A percentile compares a stretch with the other conserved stretches of the same genome.
Conservation (phyloP, 805 yeast genomes). For the Yamadazyma laniorum region DNA sequence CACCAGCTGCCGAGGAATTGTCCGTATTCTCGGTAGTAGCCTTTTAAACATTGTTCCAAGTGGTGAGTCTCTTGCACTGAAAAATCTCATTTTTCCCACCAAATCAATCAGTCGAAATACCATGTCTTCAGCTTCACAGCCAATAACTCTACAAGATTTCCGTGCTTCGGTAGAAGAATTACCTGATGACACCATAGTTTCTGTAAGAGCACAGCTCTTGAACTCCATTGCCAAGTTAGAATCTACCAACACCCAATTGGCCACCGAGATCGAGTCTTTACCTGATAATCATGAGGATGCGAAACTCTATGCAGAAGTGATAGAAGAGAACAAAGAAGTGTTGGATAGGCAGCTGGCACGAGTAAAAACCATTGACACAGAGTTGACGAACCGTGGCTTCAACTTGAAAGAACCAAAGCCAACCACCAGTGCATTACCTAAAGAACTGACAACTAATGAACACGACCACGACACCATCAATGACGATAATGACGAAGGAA, state of each 20-base stretch:
- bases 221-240: constrained; percentile 46
- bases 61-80: no score
- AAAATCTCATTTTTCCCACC: no score
- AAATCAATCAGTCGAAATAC: no score
- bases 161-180: constrained; percentile 52
- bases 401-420: constrained; percentile 1
- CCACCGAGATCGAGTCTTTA: constrained; percentile 33
- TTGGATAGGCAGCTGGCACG: constrained; percentile 49
- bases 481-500: constrained; percentile 13
- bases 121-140: constrained; percentile 24
- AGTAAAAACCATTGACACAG: constrained; percentile 44
- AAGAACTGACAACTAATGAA: no score
- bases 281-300: constrained; percentile 37
- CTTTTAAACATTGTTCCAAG: no score
- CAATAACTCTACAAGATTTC: constrained; percentile 44
- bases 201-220: constrained; percentile 20
- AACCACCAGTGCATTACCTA: background rate
- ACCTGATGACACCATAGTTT: constrained; percentile 34
- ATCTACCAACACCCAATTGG: constrained; percentile 52
- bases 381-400: constrained; percentile 44
- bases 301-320: constrained; percentile 52
- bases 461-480: no score
- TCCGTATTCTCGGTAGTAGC: no score
- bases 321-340: constrained; percentile 56
- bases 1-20: no score